phyloP scores from a whole-genome alignment of 2,329 filamentous ascomycete genomes.

The Calonectria henricotiae region DNA sequence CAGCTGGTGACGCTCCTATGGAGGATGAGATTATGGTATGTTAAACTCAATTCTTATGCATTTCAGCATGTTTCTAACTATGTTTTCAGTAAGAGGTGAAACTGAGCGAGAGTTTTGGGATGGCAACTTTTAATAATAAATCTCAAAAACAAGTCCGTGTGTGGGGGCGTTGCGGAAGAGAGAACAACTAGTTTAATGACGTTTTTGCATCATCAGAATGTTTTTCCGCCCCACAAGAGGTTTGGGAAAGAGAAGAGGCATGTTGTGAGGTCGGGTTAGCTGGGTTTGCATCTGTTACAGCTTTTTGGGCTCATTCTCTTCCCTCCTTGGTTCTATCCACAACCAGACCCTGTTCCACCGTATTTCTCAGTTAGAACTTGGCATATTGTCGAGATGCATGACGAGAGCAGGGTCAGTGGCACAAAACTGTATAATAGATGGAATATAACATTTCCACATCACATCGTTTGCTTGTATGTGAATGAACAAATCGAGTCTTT shows the following conservation, averaged over 20 bases:
- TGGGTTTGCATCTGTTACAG: constrained; percentile 51
- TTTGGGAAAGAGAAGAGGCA: constrained; percentile 36
- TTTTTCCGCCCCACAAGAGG: constrained; percentile 34
- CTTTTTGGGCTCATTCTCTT: constrained; percentile 47
- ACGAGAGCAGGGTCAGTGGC: constrained; percentile 12
- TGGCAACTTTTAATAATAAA: constrained; percentile 45
- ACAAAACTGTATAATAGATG: constrained; percentile 47
- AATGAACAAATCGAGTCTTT: background rate
- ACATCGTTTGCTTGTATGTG: background rate
- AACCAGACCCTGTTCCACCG: background rate
- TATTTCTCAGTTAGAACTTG: background rate
- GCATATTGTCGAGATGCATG: constrained; percentile 4
- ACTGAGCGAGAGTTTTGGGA: background rate
- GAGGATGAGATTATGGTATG: constrained; percentile 75
- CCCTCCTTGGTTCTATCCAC: constrained; percentile 29
- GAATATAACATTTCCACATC: constrained; percentile 41
- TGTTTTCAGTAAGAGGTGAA: constrained; percentile 39
- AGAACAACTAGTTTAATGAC: constrained; percentile 37
- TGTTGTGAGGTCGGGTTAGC: constrained; percentile 40
- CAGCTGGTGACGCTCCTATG: constrained; percentile 75
- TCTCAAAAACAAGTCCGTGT: constrained; percentile 46
- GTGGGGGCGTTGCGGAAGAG: constrained; percentile 36
- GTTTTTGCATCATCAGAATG: constrained; percentile 48
- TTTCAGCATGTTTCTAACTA: constrained; percentile 36
- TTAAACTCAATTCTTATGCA: background rate